Conservation (phyloP, 2,329 filamentous ascomycete species). For the Drechslerella stenobrocha region DNA sequence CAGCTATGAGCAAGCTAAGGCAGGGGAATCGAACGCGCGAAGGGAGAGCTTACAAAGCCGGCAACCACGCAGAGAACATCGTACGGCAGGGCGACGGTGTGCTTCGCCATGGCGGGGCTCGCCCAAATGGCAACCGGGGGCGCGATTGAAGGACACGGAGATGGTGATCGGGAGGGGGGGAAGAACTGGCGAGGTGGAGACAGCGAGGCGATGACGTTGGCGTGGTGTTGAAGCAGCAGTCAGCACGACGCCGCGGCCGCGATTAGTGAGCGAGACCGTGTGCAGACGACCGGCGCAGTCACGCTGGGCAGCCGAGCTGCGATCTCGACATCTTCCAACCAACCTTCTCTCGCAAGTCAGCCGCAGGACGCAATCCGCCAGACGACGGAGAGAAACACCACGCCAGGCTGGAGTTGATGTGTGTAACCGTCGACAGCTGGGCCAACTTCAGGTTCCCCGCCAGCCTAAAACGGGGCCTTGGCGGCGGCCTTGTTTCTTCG, state of each 20-base stretch:
- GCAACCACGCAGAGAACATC: slow-evolving; percentile 43
- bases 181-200: background rate
- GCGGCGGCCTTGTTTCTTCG: background rate
- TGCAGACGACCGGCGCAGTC: no score
- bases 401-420: no score
- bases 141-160: background rate
- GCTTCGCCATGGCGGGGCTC: slow-evolving; percentile 23
- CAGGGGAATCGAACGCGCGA: no score
- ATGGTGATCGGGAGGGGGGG: background rate
- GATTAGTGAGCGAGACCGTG: no score
- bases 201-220: slow-evolving; percentile 4
- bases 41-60: slow-evolving; percentile 19
- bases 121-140: background rate
- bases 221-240: background rate
- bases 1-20: no score
- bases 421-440: no score
- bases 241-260: background rate
- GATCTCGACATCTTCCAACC: background rate
- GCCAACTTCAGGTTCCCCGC: no score
- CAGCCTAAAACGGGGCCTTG: no score
- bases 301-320: background rate
- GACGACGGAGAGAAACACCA: no score
- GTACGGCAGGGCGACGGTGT: slow-evolving; percentile 32
- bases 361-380: no score
- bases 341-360: no score